Percentiles rank a stretch among this genome's conserved stretches.
Conservation (phyloP, 2,329 filamentous ascomycete species). For the Daldinia eschscholtzii region DNA sequence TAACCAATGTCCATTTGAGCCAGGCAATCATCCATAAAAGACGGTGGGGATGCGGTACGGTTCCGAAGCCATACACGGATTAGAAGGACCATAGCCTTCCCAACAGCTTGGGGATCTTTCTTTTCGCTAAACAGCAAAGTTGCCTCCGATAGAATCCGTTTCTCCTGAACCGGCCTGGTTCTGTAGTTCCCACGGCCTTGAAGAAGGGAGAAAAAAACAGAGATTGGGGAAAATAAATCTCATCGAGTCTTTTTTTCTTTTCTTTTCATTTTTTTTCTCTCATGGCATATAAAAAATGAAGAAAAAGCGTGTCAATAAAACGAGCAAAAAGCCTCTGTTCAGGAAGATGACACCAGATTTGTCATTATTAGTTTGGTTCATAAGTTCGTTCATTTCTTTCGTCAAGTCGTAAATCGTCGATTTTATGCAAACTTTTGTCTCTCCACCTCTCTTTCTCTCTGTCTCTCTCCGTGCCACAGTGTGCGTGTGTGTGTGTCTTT, state of each 20-base stretch:
- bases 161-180: slow-evolving; percentile 48
- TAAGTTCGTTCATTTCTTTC: slow-evolving; percentile 49
- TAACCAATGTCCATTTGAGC: slow-evolving; percentile 33
- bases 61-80: slow-evolving; percentile 23
- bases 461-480: slow-evolving; percentile 11
- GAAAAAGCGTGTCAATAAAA: slow-evolving; percentile 41
- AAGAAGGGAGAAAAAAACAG: slow-evolving; percentile 21
- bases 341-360: slow-evolving; percentile 42
- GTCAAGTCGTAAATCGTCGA: slow-evolving; percentile 53
- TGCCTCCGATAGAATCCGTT: slow-evolving; percentile 44
- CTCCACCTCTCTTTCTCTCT: slow-evolving; percentile 44
- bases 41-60: slow-evolving; percentile 1
- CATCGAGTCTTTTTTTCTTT: slow-evolving; percentile 42
- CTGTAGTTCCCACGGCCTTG: slow-evolving; percentile 42
- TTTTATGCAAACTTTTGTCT: slow-evolving; percentile 54
- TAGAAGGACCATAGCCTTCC: slow-evolving; percentile 19
- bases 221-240: slow-evolving; percentile 10
- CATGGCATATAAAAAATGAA: slow-evolving; percentile 32
- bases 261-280: slow-evolving; percentile 21
- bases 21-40: slow-evolving; percentile 17
- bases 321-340: slow-evolving; percentile 32
- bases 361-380: slow-evolving; percentile 45
- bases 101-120: slow-evolving; percentile 9
- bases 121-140: slow-evolving; percentile 40
- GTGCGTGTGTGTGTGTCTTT: slow-evolving; percentile 6